phyloP scores from a whole-genome alignment of 257 asterid genomes.

The Thymus quinquecostatus region DNA sequence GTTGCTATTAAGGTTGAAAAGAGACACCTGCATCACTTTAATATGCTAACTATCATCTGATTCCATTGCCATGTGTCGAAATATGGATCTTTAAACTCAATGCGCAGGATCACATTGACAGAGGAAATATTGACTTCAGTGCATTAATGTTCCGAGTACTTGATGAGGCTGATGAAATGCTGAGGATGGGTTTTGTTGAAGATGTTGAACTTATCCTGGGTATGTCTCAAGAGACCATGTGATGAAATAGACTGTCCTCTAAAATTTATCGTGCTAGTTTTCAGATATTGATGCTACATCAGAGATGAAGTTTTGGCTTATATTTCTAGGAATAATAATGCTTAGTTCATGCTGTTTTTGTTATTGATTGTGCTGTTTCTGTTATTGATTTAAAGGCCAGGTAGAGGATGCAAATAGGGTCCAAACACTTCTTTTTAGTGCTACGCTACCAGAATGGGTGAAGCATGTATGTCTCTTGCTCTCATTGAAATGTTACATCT shows the following conservation, averaged over 20 bases:
- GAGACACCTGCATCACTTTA: background rate
- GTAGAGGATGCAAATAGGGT: constrained; percentile 82
- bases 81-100: constrained; percentile 6
- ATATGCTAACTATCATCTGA: background rate
- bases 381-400: constrained; percentile 55
- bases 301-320: background rate
- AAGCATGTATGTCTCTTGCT: constrained; percentile 55
- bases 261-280: background rate
- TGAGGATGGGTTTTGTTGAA: constrained; percentile 98
- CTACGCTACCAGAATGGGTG: constrained; percentile 95
- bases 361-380: constrained; percentile 4
- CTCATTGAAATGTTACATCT: background rate
- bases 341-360: background rate
- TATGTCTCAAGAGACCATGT: constrained; percentile 31
- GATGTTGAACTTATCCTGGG: constrained; percentile 98
- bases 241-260: constrained; percentile 10
- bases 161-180: constrained; percentile 99
- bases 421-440: constrained; percentile 97
- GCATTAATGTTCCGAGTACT: constrained; percentile 89
- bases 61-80: background rate
- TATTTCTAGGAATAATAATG: constrained; percentile 15
- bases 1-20: constrained; percentile 1
- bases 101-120: constrained; percentile 79
- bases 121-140: constrained; percentile 80
- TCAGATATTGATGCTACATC: constrained; percentile 14